phyloP scores from a whole-genome alignment of 805 yeast genomes.

The Starmerella geochares region DNA sequence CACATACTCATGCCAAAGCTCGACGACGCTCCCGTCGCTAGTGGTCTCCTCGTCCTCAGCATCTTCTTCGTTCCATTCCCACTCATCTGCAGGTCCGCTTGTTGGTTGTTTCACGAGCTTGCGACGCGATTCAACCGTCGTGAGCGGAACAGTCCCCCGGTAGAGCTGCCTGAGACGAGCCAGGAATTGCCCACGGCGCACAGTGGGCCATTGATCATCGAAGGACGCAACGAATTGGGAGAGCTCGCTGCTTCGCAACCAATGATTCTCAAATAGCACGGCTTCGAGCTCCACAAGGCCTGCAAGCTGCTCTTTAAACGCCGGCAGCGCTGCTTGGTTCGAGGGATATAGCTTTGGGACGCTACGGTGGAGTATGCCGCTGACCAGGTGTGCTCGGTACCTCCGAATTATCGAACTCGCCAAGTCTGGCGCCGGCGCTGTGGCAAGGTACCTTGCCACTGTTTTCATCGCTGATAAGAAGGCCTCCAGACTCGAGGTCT shows the following conservation, averaged over 20 bases:
- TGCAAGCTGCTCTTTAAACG: constrained; percentile 9
- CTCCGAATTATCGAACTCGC: constrained; percentile 6
- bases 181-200: constrained; percentile 13
- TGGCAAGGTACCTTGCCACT: neutral
- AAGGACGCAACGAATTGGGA: constrained; percentile 13
- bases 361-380: constrained; percentile 7
- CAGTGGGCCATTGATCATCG: constrained; percentile 11
- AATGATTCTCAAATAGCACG: neutral
- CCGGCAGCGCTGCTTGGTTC: constrained; percentile 2
- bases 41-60: constrained; percentile 2
- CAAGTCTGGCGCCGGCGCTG: neutral
- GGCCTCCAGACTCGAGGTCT: neutral
- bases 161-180: constrained; percentile 14
- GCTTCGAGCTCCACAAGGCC: constrained; percentile 15
- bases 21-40: constrained; percentile 2
- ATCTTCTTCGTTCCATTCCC: constrained; percentile 25
- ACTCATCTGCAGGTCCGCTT: constrained; percentile 15
- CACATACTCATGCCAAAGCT: constrained; percentile 8
- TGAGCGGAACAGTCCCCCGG: neutral
- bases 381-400: constrained; percentile 12
- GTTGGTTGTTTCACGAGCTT: neutral
- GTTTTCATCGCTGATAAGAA: neutral
- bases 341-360: constrained; percentile 19
- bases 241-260: constrained; percentile 14
- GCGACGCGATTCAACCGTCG: neutral